These are phyloP conservation scores for Ajuga chamaepitys DNA, from an alignment of 257 asterid species.

Conservation along the genomic window DNA sequence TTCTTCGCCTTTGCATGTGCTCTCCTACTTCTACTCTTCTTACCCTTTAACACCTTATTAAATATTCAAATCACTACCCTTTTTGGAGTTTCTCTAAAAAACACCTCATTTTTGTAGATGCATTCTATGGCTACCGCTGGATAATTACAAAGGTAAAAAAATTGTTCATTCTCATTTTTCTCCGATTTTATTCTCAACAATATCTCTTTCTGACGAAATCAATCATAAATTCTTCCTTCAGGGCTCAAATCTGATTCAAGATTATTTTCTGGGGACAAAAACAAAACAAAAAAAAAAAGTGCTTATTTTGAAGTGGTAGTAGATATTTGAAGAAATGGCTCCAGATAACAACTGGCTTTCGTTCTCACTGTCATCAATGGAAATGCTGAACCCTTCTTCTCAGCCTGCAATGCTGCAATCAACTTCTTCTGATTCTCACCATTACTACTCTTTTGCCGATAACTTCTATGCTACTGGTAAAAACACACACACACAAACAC, in stretches of 20 bases:
- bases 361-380: constrained; percentile 75
- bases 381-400: constrained; percentile 50
- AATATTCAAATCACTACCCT: neutral
- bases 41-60: neutral
- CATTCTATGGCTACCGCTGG: neutral
- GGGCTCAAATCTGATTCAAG: constrained; percentile 1
- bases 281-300: no score
- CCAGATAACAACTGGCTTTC: constrained; percentile 80
- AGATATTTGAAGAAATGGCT: constrained; percentile 50
- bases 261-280: neutral
- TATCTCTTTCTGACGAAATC: no score
- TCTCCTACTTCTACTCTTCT: neutral
- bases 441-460: constrained; percentile 56
- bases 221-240: no score
- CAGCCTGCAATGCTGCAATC: constrained; percentile 20
- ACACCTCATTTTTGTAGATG: neutral
- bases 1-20: constrained; percentile 32
- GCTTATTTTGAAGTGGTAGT: neutral
- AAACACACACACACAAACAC: neutral
- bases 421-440: constrained; percentile 38
- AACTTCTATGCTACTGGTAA: constrained; percentile 65
- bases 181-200: no score
- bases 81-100: neutral
- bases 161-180: neutral
- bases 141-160: neutral